Base-by-base conservation (phyloP, 2,329 filamentous ascomycete species). In the Exutisphaerella laricina region DNA sequence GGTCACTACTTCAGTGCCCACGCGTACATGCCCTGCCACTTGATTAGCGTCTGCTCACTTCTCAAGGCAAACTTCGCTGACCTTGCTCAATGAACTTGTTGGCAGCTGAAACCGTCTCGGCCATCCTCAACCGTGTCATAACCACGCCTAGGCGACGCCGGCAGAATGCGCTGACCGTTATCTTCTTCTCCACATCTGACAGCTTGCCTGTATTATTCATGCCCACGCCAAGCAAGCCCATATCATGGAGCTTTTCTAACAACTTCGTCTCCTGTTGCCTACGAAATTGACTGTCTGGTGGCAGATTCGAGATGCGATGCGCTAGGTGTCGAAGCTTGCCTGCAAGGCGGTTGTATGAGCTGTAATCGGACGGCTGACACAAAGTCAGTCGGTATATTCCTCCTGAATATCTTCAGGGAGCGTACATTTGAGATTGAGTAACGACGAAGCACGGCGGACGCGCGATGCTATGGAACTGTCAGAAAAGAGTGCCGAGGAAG, bases 371-470 rank as follows among this genome's bases (percentile, higher is more conserved):
- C 6, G 86, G 82, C n/a, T n/a, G n/a, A n/a, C n/a, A n/a, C n/a
- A n/a, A n/a, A n/a, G n/a, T n/a, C n/a, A n/a, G n/a, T n/a, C n/a
- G n/a, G n/a, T n/a, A n/a, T n/a, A n/a, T n/a, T n/a, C n/a, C n/a
- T n/a, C n/a, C n/a, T n/a, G n/a, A n/a, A n/a, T n/a, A n/a, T n/a
- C n/a, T n/a, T n/a, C n/a, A n/a, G n/a, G n/a, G n/a, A n/a, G n/a
- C n/a, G n/a, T n/a, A n/a, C n/a, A 65, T 94, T 88, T 62, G 90
- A 85, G 60, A 97, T 88, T 69, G 85, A 85, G 69, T 98, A 98
- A 50, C 89, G 82, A 43, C 88, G 80, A 49, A 85, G 78, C 47
- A 97, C 79, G 33, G 74, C 70, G 42, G 87, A 80, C 68, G 90
- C 86, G 64, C 90, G 84, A 71, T 98, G 92, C 58, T 26, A 26